These are phyloP conservation scores for Nemania diffusa DNA, from an alignment of 2,329 filamentous ascomycete species.

Conservation along the genomic window DNA sequence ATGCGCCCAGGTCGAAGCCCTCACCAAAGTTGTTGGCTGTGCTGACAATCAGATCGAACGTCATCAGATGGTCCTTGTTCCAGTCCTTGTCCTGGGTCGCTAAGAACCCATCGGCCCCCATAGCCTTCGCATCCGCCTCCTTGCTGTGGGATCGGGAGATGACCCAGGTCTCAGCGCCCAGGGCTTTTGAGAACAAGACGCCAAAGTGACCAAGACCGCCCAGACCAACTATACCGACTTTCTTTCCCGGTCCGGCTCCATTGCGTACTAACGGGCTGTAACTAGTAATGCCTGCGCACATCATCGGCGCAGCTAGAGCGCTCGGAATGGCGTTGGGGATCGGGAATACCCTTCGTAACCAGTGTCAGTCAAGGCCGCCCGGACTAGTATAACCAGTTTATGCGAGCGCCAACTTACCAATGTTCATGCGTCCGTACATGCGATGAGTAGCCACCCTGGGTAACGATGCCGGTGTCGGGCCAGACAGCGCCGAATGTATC, in stretches of 20 bases:
- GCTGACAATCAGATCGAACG: slow-evolving; percentile 82
- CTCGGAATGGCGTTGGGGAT: slow-evolving; percentile 78
- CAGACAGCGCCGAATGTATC: slow-evolving; percentile 69
- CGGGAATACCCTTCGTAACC: slow-evolving; percentile 65
- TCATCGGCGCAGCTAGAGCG: slow-evolving; percentile 77
- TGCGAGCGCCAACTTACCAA: slow-evolving; percentile 61
- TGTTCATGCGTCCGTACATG: slow-evolving; percentile 81
- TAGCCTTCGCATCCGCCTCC: slow-evolving; percentile 66
- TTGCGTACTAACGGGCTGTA: slow-evolving; percentile 82
- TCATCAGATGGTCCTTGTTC: slow-evolving; percentile 67
- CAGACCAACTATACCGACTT: slow-evolving; percentile 79
- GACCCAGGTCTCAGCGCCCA: slow-evolving; percentile 70
- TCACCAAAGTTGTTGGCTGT: slow-evolving; percentile 75
- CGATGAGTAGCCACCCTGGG: slow-evolving; percentile 69
- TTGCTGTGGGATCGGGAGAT: slow-evolving; percentile 70
- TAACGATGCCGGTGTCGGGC: slow-evolving; percentile 70
- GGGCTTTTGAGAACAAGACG: slow-evolving; percentile 74
- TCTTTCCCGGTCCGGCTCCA: slow-evolving; percentile 80
- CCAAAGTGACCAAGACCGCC: slow-evolving; percentile 79
- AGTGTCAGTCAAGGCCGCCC: neutral
- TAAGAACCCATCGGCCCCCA: slow-evolving; percentile 71
- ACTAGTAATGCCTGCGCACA: slow-evolving; percentile 85
- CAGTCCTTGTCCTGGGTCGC: slow-evolving; percentile 68
- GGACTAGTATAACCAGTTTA: too few relatives aligned
- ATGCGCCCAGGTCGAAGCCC: slow-evolving; percentile 74